Evolutionary conservation across 164 flowering plant genomes (phyloP).

Genomic region (Magnolia kwangsiensis): DNA sequence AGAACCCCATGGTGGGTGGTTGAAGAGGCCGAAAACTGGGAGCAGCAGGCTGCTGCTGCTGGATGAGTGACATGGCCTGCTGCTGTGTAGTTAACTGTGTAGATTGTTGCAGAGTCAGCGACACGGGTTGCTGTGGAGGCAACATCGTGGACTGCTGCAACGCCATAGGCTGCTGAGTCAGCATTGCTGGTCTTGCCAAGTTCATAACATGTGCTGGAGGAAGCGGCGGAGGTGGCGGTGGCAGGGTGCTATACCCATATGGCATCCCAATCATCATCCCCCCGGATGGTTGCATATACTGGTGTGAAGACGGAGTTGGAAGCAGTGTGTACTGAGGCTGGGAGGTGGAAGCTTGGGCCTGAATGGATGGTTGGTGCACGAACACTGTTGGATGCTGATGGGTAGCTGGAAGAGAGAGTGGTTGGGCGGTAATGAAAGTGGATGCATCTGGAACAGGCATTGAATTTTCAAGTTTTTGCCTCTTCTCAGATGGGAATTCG

Average conservation of each 20-base stretch:
- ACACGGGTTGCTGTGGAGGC: slow-evolving; percentile 5
- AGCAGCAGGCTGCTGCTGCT: slow-evolving; percentile 40
- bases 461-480: slow-evolving; percentile 40
- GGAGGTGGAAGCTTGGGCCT: slow-evolving; percentile 38
- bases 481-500: slow-evolving; percentile 22
- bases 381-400: slow-evolving; percentile 54
- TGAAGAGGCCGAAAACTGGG: slow-evolving; percentile 75
- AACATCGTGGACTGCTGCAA: not conserved
- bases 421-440: slow-evolving; percentile 31
- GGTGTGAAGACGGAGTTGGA: slow-evolving; percentile 49
- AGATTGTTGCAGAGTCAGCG: slow-evolving; percentile 7
- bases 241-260: slow-evolving; percentile 49
- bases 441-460: slow-evolving; percentile 42
- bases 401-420: slow-evolving; percentile 27
- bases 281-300: slow-evolving; percentile 58
- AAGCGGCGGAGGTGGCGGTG: slow-evolving; percentile 31
- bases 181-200: slow-evolving; percentile 19
- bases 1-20: slow-evolving; percentile 65
- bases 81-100: slow-evolving; percentile 26
- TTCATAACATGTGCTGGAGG: slow-evolving; percentile 45
- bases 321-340: slow-evolving; percentile 59
- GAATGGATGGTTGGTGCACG: slow-evolving; percentile 42
- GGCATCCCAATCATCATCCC: slow-evolving; percentile 34
- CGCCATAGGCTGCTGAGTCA: not conserved
- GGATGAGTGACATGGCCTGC: slow-evolving; percentile 23